phyloP scores from a whole-genome alignment of 495 filamentous ascomycete species.

The Aspergillus conjunctus region DNA sequence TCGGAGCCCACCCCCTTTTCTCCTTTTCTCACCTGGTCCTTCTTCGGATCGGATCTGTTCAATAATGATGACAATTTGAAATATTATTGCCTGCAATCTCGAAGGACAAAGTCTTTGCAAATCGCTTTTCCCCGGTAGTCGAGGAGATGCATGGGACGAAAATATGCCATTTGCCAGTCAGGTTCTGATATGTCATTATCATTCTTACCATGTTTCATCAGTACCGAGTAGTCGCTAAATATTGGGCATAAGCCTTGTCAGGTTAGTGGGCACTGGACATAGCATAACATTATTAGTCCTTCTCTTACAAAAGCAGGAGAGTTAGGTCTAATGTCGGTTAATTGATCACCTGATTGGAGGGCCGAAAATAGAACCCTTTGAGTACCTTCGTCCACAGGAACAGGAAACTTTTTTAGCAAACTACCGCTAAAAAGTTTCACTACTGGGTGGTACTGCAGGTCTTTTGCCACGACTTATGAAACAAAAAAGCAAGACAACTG shows the following conservation, averaged over 20 bases:
- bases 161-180: too few relatives aligned
- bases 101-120: too few relatives aligned
- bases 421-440: neutral
- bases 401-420: neutral
- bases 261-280: neutral
- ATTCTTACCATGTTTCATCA: neutral
- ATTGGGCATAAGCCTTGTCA: neutral
- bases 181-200: neutral
- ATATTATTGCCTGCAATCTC: neutral
- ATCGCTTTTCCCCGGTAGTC: too few relatives aligned
- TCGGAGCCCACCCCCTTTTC: neutral
- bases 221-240: neutral
- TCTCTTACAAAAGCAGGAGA: too few relatives aligned
- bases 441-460: neutral
- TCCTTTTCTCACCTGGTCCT: neutral
- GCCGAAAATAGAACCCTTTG: slow-evolving; percentile 1
- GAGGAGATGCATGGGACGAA: too few relatives aligned
- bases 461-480: neutral
- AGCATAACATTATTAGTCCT: neutral
- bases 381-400: neutral
- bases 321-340: neutral
- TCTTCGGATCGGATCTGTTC: neutral
- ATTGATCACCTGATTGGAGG: neutral
- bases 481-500: too few relatives aligned
- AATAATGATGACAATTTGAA: neutral